A percentile compares a stretch with the other conserved stretches of the same genome.
These are phyloP conservation scores for Talaromyces sp. DNA, from an alignment of 2,329 filamentous ascomycete species.

Conservation along the genomic window DNA sequence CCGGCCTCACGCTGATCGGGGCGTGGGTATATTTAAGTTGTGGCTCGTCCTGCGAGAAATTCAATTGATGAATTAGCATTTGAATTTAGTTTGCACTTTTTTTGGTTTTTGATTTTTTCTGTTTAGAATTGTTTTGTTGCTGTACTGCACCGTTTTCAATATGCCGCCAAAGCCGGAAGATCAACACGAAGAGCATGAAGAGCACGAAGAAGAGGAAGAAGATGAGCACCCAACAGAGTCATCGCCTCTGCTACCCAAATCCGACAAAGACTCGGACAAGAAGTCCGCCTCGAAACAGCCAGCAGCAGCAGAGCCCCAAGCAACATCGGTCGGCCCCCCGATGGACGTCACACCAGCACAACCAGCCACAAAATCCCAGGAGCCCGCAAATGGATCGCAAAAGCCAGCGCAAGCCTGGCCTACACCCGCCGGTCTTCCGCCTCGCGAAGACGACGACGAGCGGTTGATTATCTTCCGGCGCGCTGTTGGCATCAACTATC, in stretches of 20 bases:
- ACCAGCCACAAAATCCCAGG: background rate
- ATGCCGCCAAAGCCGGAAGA: background rate
- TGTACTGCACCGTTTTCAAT: background rate
- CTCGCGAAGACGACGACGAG: slow-evolving; percentile 7
- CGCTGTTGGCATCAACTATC: slow-evolving; percentile 11
- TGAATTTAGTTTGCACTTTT: background rate
- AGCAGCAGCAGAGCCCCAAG: background rate
- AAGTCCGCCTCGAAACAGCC: background rate
- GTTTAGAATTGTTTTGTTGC: background rate
- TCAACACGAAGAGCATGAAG: background rate
- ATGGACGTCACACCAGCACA: slow-evolving; percentile 1
- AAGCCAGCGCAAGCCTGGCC: slow-evolving; percentile 5
- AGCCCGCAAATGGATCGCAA: background rate
- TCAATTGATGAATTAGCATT: no score
- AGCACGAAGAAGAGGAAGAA: background rate
- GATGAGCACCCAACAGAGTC: slow-evolving; percentile 6
- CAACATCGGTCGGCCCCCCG: slow-evolving; percentile 1
- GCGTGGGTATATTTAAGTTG: background rate
- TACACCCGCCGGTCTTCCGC: slow-evolving; percentile 1
- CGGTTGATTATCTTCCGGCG: slow-evolving; percentile 9
- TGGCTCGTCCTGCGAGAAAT: no score
- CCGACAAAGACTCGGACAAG: background rate
- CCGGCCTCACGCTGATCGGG: background rate
- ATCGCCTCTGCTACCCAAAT: slow-evolving; percentile 6
- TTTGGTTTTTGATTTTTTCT: background rate